Base-by-base conservation (phyloP, 2,329 filamentous ascomycete genomes). In the Epichloe gansuensis region DNA sequence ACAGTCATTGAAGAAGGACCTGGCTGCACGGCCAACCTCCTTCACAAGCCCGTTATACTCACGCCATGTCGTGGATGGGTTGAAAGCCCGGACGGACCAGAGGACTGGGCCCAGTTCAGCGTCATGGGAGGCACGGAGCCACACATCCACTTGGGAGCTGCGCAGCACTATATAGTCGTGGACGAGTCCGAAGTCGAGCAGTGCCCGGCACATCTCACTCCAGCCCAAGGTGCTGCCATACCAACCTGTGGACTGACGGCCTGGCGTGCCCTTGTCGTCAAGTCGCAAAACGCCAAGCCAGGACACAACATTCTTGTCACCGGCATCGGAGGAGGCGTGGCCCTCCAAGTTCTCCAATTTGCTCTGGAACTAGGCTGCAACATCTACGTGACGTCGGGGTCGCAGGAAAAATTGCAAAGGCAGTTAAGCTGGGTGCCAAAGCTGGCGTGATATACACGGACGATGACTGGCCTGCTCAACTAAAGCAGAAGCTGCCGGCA, bases 291-390 rank as follows among this genome's bases (percentile, higher is more conserved):
- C 58, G 78, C 78, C 9, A 70, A 72, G 54, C 68, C 70, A 0
- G 88, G 88, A 3, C 72, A 79, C 56, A 94, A 94, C 63, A 75
- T 97, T 4, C 72, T 97, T 35, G 71, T 97, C 43, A 96, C 91
- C 3, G 91, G 91, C 0, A 94, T 97, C 67, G 91, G 91, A 37
- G 91, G 91, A 39, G 91, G 91, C 44, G 91, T 96, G 1, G 91
- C 91, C 37, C 72, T 96, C 52, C 84, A 88, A 72, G 85, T 80
- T 6, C 71, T 96, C 60, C 77, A 88, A 66, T 95, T 94, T 69
- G 90, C 81, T 9, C 81, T 83, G 11, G 88, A 81, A 8, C 71
- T 81, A 57, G 87, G 89, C 37, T 81, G 83, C 61, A 82, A 83
- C 65, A 85, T 91, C n/a, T 95, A 76, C 63, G 89, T 95, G 52